Percentiles rank a stretch among this genome's conserved stretches.
Conservation (phyloP, 202 grass and related monocot species). For the Panicum virgatum region DNA sequence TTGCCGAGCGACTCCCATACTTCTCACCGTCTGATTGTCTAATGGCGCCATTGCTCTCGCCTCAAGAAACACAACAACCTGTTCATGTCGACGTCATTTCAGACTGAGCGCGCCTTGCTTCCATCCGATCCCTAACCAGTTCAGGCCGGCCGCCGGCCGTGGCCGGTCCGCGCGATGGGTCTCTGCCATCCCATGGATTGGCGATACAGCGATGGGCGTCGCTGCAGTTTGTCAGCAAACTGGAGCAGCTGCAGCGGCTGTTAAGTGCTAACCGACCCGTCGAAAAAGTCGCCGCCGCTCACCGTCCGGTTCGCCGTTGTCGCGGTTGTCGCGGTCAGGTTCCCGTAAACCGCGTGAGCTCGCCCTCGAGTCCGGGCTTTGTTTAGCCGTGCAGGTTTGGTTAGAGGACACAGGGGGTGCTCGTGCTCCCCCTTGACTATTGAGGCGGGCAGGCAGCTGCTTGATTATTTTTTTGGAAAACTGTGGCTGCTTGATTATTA, state of each 20-base stretch:
- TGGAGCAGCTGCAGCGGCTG: background rate
- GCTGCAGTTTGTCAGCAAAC: background rate
- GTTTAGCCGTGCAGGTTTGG: slow-evolving; percentile 23
- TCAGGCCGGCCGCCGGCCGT: background rate
- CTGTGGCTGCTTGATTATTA: background rate
- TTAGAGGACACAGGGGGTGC: background rate
- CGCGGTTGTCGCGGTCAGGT: background rate
- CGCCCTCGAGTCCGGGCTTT: background rate
- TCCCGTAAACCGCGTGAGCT: slow-evolving; percentile 12
- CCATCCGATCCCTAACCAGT: background rate
- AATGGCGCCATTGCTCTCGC: background rate
- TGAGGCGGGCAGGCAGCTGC: too few species aligned
- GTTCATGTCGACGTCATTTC: background rate
- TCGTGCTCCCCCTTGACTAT: background rate
- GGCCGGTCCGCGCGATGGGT: background rate
- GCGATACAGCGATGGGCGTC: slow-evolving; percentile 15
- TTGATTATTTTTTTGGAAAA: too few species aligned
- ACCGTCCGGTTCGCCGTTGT: background rate
- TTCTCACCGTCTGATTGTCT: background rate
- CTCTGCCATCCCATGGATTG: background rate
- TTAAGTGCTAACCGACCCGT: background rate
- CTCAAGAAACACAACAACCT: background rate
- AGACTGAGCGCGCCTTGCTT: background rate
- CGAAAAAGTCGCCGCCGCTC: background rate
- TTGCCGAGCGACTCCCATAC: background rate